Percentiles rank a stretch among this genome's conserved stretches.
These are phyloP conservation scores for Bothriochloa decipiens DNA, from an alignment of 176 grass and related monocot species.

Conservation along the genomic window DNA sequence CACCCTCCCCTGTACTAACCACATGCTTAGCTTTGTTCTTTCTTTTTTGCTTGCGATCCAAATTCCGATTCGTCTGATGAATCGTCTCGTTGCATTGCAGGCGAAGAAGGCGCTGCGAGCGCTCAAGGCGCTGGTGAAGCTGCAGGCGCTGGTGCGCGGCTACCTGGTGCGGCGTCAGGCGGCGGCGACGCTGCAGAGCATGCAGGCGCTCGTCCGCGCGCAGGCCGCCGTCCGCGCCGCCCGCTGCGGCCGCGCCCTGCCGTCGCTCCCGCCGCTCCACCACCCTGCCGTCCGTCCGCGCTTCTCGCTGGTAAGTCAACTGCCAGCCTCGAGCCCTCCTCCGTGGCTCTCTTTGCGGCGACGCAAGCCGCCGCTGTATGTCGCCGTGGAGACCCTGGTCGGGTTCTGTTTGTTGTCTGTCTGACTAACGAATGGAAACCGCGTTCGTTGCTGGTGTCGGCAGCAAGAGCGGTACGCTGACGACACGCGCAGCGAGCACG, in stretches of 20 bases:
- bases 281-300: constrained; percentile 55
- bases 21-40: background rate
- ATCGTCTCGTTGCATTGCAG: constrained; percentile 19
- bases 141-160: constrained; percentile 88
- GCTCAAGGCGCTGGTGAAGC: constrained; percentile 89
- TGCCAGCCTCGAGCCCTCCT: background rate
- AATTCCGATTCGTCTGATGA: background rate
- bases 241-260: constrained; percentile 39
- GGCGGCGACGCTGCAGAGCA: constrained; percentile 77
- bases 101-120: constrained; percentile 89
- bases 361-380: background rate
- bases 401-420: background rate
- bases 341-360: background rate
- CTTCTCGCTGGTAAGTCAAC: constrained; percentile 61
- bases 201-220: constrained; percentile 88
- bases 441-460: constrained; percentile 2
- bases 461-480: constrained; percentile 86
- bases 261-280: constrained; percentile 45
- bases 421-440: background rate
- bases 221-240: constrained; percentile 77
- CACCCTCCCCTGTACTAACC: background rate
- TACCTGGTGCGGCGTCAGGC: constrained; percentile 89
- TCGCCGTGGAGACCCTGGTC: background rate
- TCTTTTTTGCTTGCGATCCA: background rate
- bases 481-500: constrained; percentile 74